Percentiles rank a stretch among this genome's conserved stretches.
These are phyloP conservation scores for Berberis vulgaris DNA, from an alignment of 164 flowering plant genomes.

Conservation along the genomic window DNA sequence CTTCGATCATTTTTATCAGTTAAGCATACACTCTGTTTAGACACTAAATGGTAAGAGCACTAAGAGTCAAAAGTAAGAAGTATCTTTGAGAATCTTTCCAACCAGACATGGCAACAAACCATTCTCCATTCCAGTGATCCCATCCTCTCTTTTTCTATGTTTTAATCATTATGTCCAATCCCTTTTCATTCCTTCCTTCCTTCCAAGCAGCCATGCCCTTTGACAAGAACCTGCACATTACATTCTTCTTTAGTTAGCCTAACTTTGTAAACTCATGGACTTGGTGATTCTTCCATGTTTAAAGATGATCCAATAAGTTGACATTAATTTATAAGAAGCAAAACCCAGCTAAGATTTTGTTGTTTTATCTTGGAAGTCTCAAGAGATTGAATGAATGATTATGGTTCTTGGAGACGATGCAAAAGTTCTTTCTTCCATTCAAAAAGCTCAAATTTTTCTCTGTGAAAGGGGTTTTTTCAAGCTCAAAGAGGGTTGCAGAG, in stretches of 20 bases:
- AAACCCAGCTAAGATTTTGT: constrained; percentile 29
- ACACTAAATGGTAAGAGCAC: constrained; percentile 17
- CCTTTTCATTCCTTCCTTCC: constrained; percentile 16
- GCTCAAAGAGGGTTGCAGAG: neutral
- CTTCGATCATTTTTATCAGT: constrained; percentile 1
- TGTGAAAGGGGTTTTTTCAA: neutral
- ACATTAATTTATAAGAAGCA: constrained; percentile 31
- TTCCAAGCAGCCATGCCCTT: constrained; percentile 21
- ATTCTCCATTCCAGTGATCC: constrained; percentile 34
- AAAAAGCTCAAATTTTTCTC: no score
- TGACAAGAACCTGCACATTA: constrained; percentile 11
- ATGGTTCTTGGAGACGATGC: constrained; percentile 64
- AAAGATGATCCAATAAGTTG: constrained; percentile 30
- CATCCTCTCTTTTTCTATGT: constrained; percentile 16
- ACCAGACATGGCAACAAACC: constrained; percentile 21
- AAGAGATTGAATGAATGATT: constrained; percentile 24
- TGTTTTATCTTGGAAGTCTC: constrained; percentile 33
- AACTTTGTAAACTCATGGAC: constrained; percentile 7
- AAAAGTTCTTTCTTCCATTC: constrained; percentile 24
- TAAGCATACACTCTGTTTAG: neutral
- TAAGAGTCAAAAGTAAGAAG: constrained; percentile 16
- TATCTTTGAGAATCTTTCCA: constrained; percentile 22
- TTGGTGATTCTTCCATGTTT: constrained; percentile 34
- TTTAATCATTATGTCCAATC: constrained; percentile 28
- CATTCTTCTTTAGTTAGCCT: constrained; percentile 15